Conservation (phyloP, 768 basidiomycete species). For the Lentinus tigrinus region DNA sequence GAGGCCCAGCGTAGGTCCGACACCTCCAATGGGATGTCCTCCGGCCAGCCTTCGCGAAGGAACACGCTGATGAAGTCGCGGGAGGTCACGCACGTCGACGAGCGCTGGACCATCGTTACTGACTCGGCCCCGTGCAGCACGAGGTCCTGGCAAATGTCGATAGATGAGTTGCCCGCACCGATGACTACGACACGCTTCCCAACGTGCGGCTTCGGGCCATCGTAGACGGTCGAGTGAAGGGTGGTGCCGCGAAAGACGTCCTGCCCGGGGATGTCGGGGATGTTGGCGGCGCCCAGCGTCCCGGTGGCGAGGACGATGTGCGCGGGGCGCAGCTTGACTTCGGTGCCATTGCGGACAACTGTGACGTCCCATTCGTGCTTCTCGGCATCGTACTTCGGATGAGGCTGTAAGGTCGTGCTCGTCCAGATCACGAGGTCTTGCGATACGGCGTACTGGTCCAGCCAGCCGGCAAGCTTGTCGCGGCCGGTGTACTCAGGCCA, state of each 20-base stretch:
- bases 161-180: constrained; percentile 40
- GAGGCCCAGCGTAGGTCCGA: constrained; percentile 23
- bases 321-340: constrained; percentile 32
- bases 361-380: constrained; percentile 35
- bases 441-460: constrained; percentile 39
- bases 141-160: constrained; percentile 42
- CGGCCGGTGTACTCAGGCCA: constrained; percentile 43
- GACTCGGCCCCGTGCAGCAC: constrained; percentile 30
- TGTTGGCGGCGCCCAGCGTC: constrained; percentile 32
- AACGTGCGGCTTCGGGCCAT: constrained; percentile 27
- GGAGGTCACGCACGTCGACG: constrained; percentile 34
- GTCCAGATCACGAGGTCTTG: constrained; percentile 48
- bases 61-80: constrained; percentile 3
- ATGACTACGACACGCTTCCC: constrained; percentile 41
- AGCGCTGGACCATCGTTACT: constrained; percentile 43
- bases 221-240: constrained; percentile 34
- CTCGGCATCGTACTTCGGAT: constrained; percentile 34
- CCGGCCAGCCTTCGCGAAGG: constrained; percentile 4
- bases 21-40: constrained; percentile 23
- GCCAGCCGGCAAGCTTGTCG: constrained; percentile 44
- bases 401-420: constrained; percentile 30
- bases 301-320: constrained; percentile 43
- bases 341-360: constrained; percentile 31
- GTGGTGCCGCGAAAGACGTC: constrained; percentile 32
- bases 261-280: constrained; percentile 29